These are phyloP conservation scores for Aspergillus avenaceus DNA, from an alignment of 495 filamentous ascomycete species.

Conservation along the genomic window DNA sequence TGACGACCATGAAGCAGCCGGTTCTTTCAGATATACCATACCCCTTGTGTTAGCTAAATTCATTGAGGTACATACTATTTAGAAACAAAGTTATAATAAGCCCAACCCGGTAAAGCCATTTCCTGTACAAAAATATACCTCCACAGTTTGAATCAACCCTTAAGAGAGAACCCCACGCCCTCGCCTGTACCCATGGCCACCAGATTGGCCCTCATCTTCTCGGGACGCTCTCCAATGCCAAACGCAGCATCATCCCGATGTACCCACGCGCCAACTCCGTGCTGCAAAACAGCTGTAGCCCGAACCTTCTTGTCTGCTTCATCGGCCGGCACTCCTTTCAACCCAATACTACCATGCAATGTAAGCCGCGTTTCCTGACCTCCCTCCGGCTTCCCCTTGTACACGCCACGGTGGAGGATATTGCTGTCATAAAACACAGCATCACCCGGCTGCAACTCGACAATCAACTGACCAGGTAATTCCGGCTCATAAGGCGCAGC, in stretches of 20 bases:
- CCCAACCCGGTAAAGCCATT: neutral
- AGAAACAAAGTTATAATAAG: too few relatives aligned
- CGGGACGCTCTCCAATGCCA: constrained; percentile 51
- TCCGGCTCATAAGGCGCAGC: constrained; percentile 54
- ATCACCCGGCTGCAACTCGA: constrained; percentile 65
- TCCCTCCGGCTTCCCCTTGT: constrained; percentile 42
- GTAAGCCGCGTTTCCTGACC: constrained; percentile 62
- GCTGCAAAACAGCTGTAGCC: constrained; percentile 79
- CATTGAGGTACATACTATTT: too few relatives aligned
- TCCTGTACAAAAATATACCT: neutral
- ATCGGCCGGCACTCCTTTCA: constrained; percentile 34
- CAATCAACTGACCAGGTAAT: constrained; percentile 58
- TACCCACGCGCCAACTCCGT: constrained; percentile 77
- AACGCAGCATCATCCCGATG: constrained; percentile 43
- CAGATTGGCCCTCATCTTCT: constrained; percentile 49
- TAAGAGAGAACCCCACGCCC: constrained; percentile 54
- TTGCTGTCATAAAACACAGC: constrained; percentile 86
- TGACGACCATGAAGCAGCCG: constrained; percentile 11
- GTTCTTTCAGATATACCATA: neutral
- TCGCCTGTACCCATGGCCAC: constrained; percentile 57
- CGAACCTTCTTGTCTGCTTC: constrained; percentile 40
- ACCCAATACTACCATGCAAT: constrained; percentile 76
- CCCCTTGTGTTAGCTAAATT: too few relatives aligned
- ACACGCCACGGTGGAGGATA: constrained; percentile 78
- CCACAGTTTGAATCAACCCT: constrained; percentile 26